These are phyloP conservation scores for Retiboletus flavoniger DNA, from an alignment of 1,284 basidiomycete species.

Conservation along the genomic window DNA sequence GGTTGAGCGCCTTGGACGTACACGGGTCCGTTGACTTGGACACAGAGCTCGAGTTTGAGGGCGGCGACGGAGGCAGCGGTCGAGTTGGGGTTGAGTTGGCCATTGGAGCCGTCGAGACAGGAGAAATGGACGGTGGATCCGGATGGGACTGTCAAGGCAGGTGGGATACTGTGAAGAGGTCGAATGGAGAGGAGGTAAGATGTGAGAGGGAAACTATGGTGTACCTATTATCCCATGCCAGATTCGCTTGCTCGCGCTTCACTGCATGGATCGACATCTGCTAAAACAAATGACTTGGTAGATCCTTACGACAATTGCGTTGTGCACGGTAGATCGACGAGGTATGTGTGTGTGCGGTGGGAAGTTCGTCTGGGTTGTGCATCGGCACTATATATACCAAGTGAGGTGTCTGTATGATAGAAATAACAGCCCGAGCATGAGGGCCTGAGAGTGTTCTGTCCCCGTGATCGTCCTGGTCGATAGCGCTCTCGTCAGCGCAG, in stretches of 20 bases:
- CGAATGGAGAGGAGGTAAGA: not conserved
- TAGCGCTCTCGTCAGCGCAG: not conserved
- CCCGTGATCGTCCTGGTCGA: not conserved
- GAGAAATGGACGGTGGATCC: conserved; percentile 57
- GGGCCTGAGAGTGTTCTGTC: not conserved
- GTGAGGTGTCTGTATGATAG: not conserved
- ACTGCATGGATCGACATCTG: conserved; percentile 54
- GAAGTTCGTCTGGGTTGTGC: conserved; percentile 15
- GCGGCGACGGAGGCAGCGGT: conserved; percentile 37
- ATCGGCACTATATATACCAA: conserved; percentile 20
- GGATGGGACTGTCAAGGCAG: conserved; percentile 48
- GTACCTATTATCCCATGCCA: conserved; percentile 62
- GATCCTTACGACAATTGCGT: not conserved
- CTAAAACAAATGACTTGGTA: not conserved
- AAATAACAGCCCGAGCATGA: not conserved
- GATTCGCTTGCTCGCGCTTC: conserved; percentile 48
- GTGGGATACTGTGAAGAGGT: conserved; percentile 43
- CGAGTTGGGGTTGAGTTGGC: conserved; percentile 51
- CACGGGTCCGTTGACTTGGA: conserved; percentile 60
- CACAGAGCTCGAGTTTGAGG: conserved; percentile 47
- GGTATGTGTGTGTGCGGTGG: not conserved
- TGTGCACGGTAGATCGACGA: not conserved
- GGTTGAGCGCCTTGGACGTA: conserved; percentile 49
- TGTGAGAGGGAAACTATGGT: not conserved
- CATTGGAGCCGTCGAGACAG: conserved; percentile 63